Percentiles rank a stretch among this genome's conserved stretches.
phyloP scores from a whole-genome alignment of 2,329 filamentous ascomycete genomes.

The Ceratocystis smalleyi region DNA sequence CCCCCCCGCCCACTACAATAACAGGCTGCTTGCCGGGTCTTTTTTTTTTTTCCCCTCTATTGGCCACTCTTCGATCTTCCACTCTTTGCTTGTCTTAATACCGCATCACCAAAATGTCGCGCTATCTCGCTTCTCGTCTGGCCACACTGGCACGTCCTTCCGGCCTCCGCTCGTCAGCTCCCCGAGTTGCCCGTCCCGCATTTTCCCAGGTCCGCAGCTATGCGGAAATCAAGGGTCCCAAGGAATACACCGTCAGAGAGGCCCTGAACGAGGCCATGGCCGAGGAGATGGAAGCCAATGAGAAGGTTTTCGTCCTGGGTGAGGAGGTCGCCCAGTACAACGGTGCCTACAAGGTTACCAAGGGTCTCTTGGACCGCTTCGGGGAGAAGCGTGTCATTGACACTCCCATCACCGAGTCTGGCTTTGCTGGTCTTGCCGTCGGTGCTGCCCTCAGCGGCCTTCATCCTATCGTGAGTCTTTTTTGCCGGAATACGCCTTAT shows the following conservation, averaged over 20 bases:
- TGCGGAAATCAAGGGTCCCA: conserved; percentile 45
- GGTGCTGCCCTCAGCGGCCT: conserved; percentile 89
- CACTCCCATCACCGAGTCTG: conserved; percentile 94
- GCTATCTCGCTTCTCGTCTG: conserved; percentile 16
- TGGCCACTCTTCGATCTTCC: background rate
- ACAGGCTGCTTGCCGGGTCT: conserved; percentile 1
- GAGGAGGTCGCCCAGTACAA: conserved; percentile 99
- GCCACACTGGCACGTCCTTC: conserved; percentile 14
- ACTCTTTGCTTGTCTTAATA: background rate
- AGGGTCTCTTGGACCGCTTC: conserved; percentile 91
- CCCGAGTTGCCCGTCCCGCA: conserved; percentile 15
- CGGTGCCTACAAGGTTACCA: conserved; percentile 99
- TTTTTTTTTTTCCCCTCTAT: conserved; percentile 5
- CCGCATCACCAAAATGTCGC: conserved; percentile 15
- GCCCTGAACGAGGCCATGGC: conserved; percentile 95
- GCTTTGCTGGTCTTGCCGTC: conserved; percentile 84
- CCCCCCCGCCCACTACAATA: conserved; percentile 7
- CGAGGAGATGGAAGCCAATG: conserved; percentile 87
- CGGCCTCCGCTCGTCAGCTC: conserved; percentile 10
- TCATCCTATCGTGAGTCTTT: conserved; percentile 66
- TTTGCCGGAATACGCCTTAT: background rate
- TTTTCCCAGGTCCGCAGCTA: conserved; percentile 36
- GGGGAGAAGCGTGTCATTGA: conserved; percentile 96
- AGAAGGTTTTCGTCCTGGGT: conserved; percentile 88
- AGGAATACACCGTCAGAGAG: conserved; percentile 94